Base-by-base conservation (phyloP, 768 basidiomycete species). In the Coprinopsis cinerea region DNA sequence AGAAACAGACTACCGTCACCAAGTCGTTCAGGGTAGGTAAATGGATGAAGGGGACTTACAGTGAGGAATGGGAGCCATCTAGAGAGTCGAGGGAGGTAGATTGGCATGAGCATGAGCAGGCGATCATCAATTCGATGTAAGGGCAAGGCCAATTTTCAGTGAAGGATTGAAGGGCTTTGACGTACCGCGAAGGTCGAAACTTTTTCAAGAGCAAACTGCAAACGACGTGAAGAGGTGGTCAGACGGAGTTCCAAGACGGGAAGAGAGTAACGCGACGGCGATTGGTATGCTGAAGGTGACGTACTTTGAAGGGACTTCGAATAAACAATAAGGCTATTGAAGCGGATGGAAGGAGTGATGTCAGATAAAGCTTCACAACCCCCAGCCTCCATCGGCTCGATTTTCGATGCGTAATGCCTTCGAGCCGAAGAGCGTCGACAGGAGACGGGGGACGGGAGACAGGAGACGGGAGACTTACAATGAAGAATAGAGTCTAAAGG, bases 231-330 rank as follows among this genome's bases (percentile, higher is more conserved):
- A 20, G 27, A 34, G n/a, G 35, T 30, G 22, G 26, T 23, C 4
- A 24, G 27, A 25, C 37, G 49, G 13, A 57, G 30, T 25, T n/a
- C n/a, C n/a, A n/a, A n/a, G n/a, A n/a, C n/a, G n/a, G n/a, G n/a
- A n/a, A n/a, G n/a, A n/a, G n/a, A n/a, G n/a, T n/a, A n/a, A n/a
- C n/a, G n/a, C n/a, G n/a, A 36, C 43, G 47, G 22, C 55, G 57
- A 58, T 46, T 39, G 50, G 17, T 25, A 18, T n/a, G 26, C 37
- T 37, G 24, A 5, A 20, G 9, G 2, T 18, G 4, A 58, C 72
- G 28, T 52, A 85, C 83, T 88, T 88, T 23, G 82, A 76, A 0
- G 85, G 85, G 52, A 78, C 82, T 66, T 87, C 85, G 50, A 82
- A 83, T 43, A 78, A 67, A 57, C 79, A 81, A 54, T 78, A 80